Conservation (phyloP, 352 stramenopile species). For the Phytopythium kandeliae region DNA sequence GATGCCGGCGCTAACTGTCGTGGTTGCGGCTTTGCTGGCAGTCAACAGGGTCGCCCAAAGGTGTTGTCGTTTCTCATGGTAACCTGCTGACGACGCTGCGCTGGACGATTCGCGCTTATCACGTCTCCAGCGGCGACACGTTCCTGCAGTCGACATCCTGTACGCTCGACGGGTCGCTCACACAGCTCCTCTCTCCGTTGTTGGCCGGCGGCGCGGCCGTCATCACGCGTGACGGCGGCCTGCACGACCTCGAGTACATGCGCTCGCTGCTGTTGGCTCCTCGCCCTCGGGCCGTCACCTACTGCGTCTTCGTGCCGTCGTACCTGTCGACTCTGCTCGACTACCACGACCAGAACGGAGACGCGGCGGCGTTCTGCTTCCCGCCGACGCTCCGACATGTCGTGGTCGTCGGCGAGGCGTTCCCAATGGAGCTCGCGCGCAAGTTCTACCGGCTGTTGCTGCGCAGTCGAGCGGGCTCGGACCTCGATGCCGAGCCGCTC, state of each 20-base stretch:
- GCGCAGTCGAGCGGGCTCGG: too few species aligned
- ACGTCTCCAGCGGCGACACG: constrained; percentile 33
- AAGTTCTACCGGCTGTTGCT: constrained; percentile 34
- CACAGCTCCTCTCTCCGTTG: constrained; percentile 50
- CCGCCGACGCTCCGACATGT: constrained; percentile 28
- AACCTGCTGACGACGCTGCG: constrained; percentile 51
- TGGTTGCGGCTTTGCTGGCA: constrained; percentile 2
- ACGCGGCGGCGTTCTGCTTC: constrained; percentile 10
- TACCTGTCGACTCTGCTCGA: constrained; percentile 53
- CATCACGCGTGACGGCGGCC: constrained; percentile 36
- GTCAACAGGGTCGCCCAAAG: constrained; percentile 64
- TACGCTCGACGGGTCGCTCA: constrained; percentile 51
- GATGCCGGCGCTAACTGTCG: background rate
- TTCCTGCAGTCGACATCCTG: constrained; percentile 63
- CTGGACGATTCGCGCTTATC: constrained; percentile 58
- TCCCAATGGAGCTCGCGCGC: constrained; percentile 36
- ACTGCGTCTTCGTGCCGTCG: constrained; percentile 52
- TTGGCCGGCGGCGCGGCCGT: constrained; percentile 27
- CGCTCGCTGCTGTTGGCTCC: constrained; percentile 9
- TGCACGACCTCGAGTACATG: constrained; percentile 49
- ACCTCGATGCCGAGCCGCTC: background rate
- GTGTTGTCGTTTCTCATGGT: constrained; percentile 55
- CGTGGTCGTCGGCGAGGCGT: constrained; percentile 36
- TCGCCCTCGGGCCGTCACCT: constrained; percentile 20
- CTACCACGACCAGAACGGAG: constrained; percentile 15